These are phyloP conservation scores for Oenanthe sinensis DNA, from an alignment of 129 eudicot species.

Conservation along the genomic window DNA sequence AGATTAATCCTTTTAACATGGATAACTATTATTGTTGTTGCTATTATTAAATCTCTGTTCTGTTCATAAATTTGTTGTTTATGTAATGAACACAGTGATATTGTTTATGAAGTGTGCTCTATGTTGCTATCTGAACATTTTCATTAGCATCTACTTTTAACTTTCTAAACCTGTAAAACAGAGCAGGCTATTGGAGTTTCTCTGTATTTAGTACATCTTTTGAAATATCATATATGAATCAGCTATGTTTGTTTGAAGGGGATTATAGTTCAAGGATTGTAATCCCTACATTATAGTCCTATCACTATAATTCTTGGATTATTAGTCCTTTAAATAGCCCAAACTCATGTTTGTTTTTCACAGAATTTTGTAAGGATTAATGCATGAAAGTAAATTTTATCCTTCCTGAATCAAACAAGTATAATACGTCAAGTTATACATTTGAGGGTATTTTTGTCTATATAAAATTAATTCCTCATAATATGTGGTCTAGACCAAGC, in stretches of 20 bases:
- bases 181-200: not conserved
- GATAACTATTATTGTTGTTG: too few relatives aligned
- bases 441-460: not conserved
- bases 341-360: not conserved
- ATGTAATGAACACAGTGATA: not conserved
- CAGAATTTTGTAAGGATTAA: not conserved
- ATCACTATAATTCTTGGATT: not conserved
- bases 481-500: not conserved
- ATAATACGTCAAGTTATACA: not conserved
- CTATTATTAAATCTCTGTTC: not conserved
- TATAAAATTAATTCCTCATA: not conserved
- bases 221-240: not conserved
- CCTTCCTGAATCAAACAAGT: not conserved
- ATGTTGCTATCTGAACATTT: not conserved
- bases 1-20: too few relatives aligned
- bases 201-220: not conserved
- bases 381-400: not conserved
- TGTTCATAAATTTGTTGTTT: not conserved
- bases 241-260: not conserved
- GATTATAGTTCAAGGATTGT: not conserved
- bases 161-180: not conserved
- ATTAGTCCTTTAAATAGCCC: not conserved
- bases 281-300: not conserved
- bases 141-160: not conserved
- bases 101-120: not conserved